Evolutionary conservation across 768 basidiomycete species (phyloP), one percentile per base, ranked within the genome.

Genomic region (Russula sp.): DNA sequence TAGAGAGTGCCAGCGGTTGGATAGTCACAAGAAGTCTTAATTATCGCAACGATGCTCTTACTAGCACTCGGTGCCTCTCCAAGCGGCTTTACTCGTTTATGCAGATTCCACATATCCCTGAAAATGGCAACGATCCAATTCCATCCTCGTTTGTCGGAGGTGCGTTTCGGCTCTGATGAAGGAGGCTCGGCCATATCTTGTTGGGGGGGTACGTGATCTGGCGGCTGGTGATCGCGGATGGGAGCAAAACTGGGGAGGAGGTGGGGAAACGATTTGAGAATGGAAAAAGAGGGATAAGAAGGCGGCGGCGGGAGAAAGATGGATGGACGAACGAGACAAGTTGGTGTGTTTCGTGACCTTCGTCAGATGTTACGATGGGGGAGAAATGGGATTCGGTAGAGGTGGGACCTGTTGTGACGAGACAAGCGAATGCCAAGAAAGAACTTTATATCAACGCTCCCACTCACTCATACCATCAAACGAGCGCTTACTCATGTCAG

Each of bases 1-100:
- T 20, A 18, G 24, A 13, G 38, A 18, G 24, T 2, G 28, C 10
- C 8, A 40, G 49, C 13, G n/a, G 42, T 11, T 30, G 22, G 49
- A 18, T 28, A 72, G 81, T 57, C 61, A 89, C 89, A 88, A 38
- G 87, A 87, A 20, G 81, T 77, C 9, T 74, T 36, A 8, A 87
- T 16, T 55, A 90, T 83, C 0, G 87, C 76, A 59, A 75, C 78
- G 44, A 89, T 62, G 65, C 87, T 84, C 42, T 74, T 49, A 57
- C 77, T 66, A 22, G 78, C 59, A 13, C 76, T 75, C 1, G 87
- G 89, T 0, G 84, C 54, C 0, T 74, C 66, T 0, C 77, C 83
- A 18, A 86, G 59, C 20, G 69, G 69, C 26, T 64, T 62, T 14
- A 55, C 52, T 0, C 71, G 69, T 50, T 36, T 60, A 32, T 71